A percentile compares a stretch with the other conserved stretches of the same genome.
Conservation (phyloP, 257 asterid species). For the Thymus quinquecostatus region DNA sequence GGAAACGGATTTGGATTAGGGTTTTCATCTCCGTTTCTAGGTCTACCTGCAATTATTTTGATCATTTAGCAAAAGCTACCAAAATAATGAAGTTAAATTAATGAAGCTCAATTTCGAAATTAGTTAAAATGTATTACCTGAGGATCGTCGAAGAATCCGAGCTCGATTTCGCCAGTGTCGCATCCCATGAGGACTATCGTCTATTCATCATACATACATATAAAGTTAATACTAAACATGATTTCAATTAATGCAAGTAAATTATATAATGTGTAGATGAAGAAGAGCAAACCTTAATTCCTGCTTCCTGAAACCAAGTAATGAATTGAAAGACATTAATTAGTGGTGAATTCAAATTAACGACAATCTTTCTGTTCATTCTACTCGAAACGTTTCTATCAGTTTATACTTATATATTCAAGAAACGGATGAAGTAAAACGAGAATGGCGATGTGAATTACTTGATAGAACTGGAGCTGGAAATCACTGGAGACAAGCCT, state of each 20-base stretch:
- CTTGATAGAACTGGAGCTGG: slow-evolving; percentile 65
- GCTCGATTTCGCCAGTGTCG: slow-evolving; percentile 73
- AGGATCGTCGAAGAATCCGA: slow-evolving; percentile 55
- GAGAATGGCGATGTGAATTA: no score
- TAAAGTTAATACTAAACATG: not conserved
- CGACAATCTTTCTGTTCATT: not conserved
- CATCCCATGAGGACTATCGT: slow-evolving; percentile 74
- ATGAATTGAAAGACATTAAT: not conserved
- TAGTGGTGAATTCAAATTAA: no score
- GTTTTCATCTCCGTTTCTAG: slow-evolving; percentile 55
- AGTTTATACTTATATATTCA: no score
- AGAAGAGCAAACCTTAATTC: slow-evolving; percentile 64
- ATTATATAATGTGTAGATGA: not conserved
- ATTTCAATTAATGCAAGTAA: no score
- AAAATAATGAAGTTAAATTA: no score
- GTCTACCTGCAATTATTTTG: slow-evolving; percentile 45
- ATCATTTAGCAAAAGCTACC: no score
- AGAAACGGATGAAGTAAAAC: not conserved
- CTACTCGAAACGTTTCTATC: no score
- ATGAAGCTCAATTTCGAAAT: no score
- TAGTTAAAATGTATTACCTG: slow-evolving; percentile 29
- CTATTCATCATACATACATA: slow-evolving; percentile 31
- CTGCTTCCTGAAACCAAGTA: slow-evolving; percentile 65
- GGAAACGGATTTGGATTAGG: slow-evolving; percentile 43
- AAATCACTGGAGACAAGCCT: slow-evolving; percentile 43